Evolutionary conservation across 805 yeast species (phyloP).

Genomic region (Barnettozyma sucrosica): DNA sequence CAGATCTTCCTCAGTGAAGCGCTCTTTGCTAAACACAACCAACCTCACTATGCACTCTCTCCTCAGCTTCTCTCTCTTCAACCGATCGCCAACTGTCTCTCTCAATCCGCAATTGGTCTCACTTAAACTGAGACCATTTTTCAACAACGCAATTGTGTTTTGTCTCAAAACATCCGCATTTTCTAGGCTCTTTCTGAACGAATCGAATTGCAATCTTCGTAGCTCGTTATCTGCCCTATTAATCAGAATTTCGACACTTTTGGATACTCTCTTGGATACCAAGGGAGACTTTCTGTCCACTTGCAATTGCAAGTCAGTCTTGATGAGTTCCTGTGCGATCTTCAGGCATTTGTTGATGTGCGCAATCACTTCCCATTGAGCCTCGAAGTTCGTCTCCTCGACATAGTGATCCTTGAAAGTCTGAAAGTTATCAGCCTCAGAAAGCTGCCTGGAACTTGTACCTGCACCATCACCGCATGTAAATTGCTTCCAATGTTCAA

Average conservation of each 20-base stretch:
- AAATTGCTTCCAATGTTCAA: slow-evolving; percentile 11
- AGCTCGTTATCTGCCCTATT: slow-evolving; percentile 25
- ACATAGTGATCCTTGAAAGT: slow-evolving; percentile 5
- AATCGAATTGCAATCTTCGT: slow-evolving; percentile 4
- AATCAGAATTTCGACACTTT: slow-evolving; percentile 20
- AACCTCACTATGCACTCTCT: slow-evolving; percentile 22
- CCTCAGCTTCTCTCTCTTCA: slow-evolving; percentile 17
- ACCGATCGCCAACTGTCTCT: slow-evolving; percentile 17
- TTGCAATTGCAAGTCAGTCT: slow-evolving; percentile 11
- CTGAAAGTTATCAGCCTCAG: slow-evolving; percentile 18
- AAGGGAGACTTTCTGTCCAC: slow-evolving; percentile 10
- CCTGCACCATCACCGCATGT: background rate
- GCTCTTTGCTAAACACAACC: slow-evolving; percentile 16
- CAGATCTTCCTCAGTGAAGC: slow-evolving; percentile 14
- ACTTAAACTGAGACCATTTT: slow-evolving; percentile 18
- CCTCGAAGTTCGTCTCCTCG: slow-evolving; percentile 1
- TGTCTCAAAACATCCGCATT: slow-evolving; percentile 12
- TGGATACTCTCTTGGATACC: slow-evolving; percentile 18
- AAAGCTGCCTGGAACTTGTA: slow-evolving; percentile 8
- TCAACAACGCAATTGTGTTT: slow-evolving; percentile 19
- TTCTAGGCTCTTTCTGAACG: slow-evolving; percentile 4
- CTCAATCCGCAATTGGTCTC: slow-evolving; percentile 24
- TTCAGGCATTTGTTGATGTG: slow-evolving; percentile 14
- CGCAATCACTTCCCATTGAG: slow-evolving; percentile 14
- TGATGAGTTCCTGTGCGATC: slow-evolving; percentile 17